Evolutionary conservation across 805 yeast species (phyloP).

Genomic region (Wickerhamiella cacticola): DNA sequence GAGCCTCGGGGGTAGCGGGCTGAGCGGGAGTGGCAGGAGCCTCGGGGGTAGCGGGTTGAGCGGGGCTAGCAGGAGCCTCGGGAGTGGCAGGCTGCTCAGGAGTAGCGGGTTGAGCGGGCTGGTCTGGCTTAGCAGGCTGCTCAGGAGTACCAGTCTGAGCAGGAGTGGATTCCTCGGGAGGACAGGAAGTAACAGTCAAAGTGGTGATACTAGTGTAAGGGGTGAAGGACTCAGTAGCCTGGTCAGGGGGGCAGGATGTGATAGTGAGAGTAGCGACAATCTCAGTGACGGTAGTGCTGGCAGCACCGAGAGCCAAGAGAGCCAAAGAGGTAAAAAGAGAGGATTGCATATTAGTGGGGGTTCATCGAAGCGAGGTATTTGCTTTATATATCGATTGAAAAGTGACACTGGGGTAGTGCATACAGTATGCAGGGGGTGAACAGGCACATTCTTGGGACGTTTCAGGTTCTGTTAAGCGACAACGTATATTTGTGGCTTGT

Average conservation of each 20-base stretch:
- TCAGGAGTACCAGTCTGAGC: background rate
- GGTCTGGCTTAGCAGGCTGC: background rate
- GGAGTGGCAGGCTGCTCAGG: background rate
- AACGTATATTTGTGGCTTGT: background rate
- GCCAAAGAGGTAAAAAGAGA: slow-evolving; percentile 1
- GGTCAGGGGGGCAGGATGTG: slow-evolving; percentile 8
- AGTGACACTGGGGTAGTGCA: slow-evolving; percentile 1
- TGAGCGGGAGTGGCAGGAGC: background rate
- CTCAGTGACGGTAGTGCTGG: slow-evolving; percentile 6
- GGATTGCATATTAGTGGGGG: background rate
- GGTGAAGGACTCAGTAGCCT: background rate
- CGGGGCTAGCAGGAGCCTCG: background rate
- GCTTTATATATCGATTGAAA: background rate
- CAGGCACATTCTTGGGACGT: background rate
- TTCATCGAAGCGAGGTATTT: background rate
- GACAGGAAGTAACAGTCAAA: background rate
- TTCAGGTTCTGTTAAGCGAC: slow-evolving; percentile 1
- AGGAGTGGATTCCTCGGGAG: background rate
- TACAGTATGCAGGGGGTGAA: background rate
- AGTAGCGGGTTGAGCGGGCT: slow-evolving; percentile 1
- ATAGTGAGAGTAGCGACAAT: background rate
- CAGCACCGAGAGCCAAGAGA: slow-evolving; percentile 7
- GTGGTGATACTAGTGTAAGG: background rate
- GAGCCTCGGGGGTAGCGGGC: slow-evolving; percentile 4
- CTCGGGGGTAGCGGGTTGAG: background rate